Conservation (phyloP, 148 eudicot genomes). For the Chenopodium album region DNA sequence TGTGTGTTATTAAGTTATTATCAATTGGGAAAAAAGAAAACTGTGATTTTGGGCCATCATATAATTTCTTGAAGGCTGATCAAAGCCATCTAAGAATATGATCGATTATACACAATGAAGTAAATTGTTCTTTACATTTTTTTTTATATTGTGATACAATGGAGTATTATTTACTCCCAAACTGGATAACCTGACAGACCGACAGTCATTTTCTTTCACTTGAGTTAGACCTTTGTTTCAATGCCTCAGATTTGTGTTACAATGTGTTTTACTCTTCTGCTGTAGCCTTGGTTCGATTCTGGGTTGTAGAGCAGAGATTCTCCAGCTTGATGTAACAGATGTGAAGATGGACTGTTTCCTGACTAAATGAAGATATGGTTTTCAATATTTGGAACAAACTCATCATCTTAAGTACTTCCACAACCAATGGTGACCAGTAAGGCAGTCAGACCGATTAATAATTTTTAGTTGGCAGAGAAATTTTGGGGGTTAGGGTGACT, state of each 20-base stretch:
- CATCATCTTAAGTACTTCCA: neutral
- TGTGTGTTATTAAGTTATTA: neutral
- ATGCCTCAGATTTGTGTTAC: neutral
- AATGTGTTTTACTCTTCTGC: neutral
- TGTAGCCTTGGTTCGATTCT: conserved; percentile 85
- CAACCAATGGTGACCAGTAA: neutral
- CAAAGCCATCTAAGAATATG: neutral
- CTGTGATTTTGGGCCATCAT: neutral
- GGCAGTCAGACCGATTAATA: neutral
- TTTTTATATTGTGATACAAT: neutral
- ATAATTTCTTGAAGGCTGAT: neutral
- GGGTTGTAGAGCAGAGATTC: conserved; percentile 87
- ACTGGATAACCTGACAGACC: neutral
- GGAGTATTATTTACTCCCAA: neutral
- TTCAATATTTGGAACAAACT: neutral
- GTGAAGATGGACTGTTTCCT: conserved; percentile 93
- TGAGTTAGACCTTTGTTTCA: neutral
- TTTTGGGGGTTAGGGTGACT: neutral
- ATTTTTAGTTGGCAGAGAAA: neutral
- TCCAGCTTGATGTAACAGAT: conserved; percentile 90
- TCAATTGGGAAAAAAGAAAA: neutral
- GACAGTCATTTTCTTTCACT: neutral
- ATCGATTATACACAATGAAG: neutral
- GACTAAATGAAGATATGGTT: neutral
- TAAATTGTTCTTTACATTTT: neutral